phyloP scores from a whole-genome alignment of 2,329 filamentous ascomycete genomes.

The Zasmidium angulare region DNA sequence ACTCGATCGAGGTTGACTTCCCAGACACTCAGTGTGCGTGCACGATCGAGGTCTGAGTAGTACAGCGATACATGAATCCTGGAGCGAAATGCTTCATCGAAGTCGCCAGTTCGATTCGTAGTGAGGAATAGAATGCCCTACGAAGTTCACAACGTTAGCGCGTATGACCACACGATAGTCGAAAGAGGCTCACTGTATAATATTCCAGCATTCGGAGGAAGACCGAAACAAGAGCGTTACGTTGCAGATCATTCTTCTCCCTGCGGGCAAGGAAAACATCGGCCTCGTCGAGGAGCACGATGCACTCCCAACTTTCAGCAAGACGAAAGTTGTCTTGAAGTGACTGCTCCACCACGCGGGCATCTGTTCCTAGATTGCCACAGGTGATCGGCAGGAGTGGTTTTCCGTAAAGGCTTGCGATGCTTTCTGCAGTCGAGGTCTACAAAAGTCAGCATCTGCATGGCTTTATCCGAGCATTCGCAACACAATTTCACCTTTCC shows the following conservation, averaged over 20 bases:
- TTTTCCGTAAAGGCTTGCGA: slow-evolving; percentile 13
- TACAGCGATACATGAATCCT: slow-evolving; percentile 34
- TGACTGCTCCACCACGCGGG: slow-evolving; percentile 9
- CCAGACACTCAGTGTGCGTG: not conserved
- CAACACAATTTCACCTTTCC: too few species aligned
- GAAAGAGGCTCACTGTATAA: too few species aligned
- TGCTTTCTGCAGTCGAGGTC: slow-evolving; percentile 18
- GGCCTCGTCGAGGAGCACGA: slow-evolving; percentile 40
- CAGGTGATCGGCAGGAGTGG: slow-evolving; percentile 25
- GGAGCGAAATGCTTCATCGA: slow-evolving; percentile 37
- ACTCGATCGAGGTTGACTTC: slow-evolving; percentile 1
- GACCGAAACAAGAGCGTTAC: slow-evolving; percentile 31
- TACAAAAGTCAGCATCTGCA: not conserved
- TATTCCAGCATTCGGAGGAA: slow-evolving; percentile 41
- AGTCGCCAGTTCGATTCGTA: slow-evolving; percentile 35
- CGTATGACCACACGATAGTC: too few species aligned
- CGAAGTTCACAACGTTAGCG: too few species aligned
- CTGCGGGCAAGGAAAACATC: slow-evolving; percentile 36
- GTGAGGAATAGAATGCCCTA: slow-evolving; percentile 41
- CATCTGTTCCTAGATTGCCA: slow-evolving; percentile 17
- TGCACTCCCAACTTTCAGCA: slow-evolving; percentile 22
- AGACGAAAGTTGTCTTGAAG: slow-evolving; percentile 17
- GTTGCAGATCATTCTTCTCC: slow-evolving; percentile 17
- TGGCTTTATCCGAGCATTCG: not conserved
- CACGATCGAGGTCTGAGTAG: slow-evolving; percentile 11